Base-by-base conservation (phyloP, 495 filamentous ascomycete species). In the Trichodelitschia bisporula region DNA sequence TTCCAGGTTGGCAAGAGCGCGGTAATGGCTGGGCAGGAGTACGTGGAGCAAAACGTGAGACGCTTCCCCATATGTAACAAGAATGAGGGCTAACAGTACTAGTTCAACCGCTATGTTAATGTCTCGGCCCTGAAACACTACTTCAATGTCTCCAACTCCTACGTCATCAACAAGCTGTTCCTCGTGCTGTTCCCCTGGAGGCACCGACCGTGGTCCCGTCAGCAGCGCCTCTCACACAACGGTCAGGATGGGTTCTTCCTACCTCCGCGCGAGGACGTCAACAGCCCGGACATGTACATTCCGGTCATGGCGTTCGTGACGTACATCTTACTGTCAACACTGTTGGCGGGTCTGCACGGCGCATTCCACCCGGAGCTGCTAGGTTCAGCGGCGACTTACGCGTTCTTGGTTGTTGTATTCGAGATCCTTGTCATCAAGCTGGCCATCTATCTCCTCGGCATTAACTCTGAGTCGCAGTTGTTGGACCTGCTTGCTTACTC, bases 271-370 rank as follows among this genome's bases (percentile, higher is more conserved):
- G 84, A 95, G 46, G 86, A 99, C 47, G 60, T 93, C 48, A 99
- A 99, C 51, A 83, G 78, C 28, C 86, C 89, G 3, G 86, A 99
- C 55, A 91, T 95, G 78, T 99, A 99, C 60, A 95, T 99, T 40
- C 86, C 86, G 18, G 61, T 73, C 41, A 80, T 80, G 74, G 83
- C 86, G 3, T 57, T 99, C 30, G 78, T 95, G 27, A 99, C 89
- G 14, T 99, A 99, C 54, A 86, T 95, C 40, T 75, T 95, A 14
- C 60, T 99, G 10, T 79, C 73, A 15, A 77, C 82, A 2, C 59
- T 95, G 18, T 57, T 95, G 34, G 83, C 86, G 17, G 89, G 86
- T 10, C 62, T 99, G 29, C 66, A 74, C n/a, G 89, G 89, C 2
- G 61, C 73, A 36, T 99, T 99, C 54, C 74, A 92, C 36, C 86